phyloP scores from a whole-genome alignment of 2,329 filamentous ascomycete species.

The Beauveria caledonica region DNA sequence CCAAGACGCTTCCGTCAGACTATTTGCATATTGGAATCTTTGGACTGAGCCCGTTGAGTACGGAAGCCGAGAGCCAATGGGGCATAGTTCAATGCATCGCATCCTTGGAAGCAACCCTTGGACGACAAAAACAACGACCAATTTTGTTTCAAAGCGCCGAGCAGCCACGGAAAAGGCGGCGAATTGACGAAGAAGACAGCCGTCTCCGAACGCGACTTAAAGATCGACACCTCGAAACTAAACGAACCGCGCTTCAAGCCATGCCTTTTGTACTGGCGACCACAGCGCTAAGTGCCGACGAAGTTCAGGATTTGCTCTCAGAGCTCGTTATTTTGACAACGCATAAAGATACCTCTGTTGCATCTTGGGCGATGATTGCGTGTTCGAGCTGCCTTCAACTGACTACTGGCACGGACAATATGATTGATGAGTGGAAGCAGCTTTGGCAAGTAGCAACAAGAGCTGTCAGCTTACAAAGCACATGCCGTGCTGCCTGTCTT shows the following conservation, averaged over 20 bases:
- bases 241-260: conserved; percentile 47
- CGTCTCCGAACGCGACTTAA: conserved; percentile 42
- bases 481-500: conserved; percentile 69
- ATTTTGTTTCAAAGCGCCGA: conserved; percentile 21
- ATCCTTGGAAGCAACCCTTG: conserved; percentile 44
- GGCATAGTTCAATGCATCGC: conserved; percentile 50
- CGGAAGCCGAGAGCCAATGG: conserved; percentile 52
- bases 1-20: conserved; percentile 33
- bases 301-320: conserved; percentile 47
- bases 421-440: conserved; percentile 53
- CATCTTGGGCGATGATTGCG: conserved; percentile 80
- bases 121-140: conserved; percentile 18
- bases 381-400: conserved; percentile 46
- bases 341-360: conserved; percentile 59
- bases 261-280: conserved; percentile 48
- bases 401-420: conserved; percentile 26
- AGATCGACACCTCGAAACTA: conserved; percentile 34
- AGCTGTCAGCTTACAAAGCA: conserved; percentile 59
- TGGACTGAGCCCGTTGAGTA: conserved; percentile 43
- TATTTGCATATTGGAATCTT: conserved; percentile 43
- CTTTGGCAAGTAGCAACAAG: conserved; percentile 68
- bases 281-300: conserved; percentile 38
- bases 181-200: conserved; percentile 33
- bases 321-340: conserved; percentile 51
- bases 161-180: conserved; percentile 46